These are phyloP conservation scores for Priceomyces castillae DNA, from an alignment of 805 yeast genomes.

Conservation along the genomic window DNA sequence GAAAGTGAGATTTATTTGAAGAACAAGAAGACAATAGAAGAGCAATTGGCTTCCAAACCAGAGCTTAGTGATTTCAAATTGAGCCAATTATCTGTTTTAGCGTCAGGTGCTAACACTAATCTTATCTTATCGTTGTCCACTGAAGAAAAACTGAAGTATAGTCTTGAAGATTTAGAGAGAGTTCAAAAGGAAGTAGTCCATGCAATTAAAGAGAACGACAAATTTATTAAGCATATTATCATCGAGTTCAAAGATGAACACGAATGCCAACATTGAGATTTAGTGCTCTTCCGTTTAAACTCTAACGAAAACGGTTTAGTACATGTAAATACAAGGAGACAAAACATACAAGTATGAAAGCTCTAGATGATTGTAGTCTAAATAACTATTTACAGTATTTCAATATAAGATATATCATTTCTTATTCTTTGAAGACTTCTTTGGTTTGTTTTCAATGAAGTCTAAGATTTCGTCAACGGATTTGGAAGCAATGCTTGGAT, in stretches of 20 bases:
- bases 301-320: no score
- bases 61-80: slow-evolving; percentile 31
- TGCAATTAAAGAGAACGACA: slow-evolving; percentile 36
- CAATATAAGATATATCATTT: background rate
- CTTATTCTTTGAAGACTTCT: slow-evolving; percentile 18
- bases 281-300: background rate
- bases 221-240: slow-evolving; percentile 42
- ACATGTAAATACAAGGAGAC: background rate
- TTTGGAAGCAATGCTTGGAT: slow-evolving; percentile 58
- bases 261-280: background rate
- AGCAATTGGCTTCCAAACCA: slow-evolving; percentile 20
- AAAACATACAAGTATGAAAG: background rate
- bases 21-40: slow-evolving; percentile 39
- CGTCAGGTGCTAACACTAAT: slow-evolving; percentile 59
- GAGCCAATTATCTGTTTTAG: slow-evolving; percentile 44
- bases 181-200: slow-evolving; percentile 33
- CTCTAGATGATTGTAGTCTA: background rate
- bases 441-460: slow-evolving; percentile 60
- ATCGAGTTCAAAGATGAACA: slow-evolving; percentile 34
- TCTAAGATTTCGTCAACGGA: slow-evolving; percentile 71
- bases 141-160: slow-evolving; percentile 21
- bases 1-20: slow-evolving; percentile 48
- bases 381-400: slow-evolving; percentile 7
- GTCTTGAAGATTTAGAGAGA: slow-evolving; percentile 26
- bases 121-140: slow-evolving; percentile 31